Conservation (phyloP, 2,329 filamentous ascomycete species). For the Alternaria panax region DNA sequence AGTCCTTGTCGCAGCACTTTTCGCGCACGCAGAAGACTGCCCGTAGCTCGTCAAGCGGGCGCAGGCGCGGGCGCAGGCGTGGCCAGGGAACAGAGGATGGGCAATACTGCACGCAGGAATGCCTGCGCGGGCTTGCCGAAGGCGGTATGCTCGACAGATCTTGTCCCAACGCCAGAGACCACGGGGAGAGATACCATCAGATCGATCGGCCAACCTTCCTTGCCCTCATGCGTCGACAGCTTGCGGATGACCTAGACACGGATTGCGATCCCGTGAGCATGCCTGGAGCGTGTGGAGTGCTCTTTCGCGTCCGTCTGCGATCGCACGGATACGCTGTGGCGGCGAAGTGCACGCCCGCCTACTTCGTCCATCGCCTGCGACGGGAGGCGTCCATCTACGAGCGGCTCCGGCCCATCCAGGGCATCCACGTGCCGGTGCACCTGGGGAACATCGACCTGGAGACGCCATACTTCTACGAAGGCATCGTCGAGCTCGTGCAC, state of each 20-base stretch:
- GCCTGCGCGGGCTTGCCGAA: not conserved
- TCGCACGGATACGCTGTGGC: slow-evolving; percentile 55
- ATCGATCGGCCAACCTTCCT: slow-evolving; percentile 39
- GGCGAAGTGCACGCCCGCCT: slow-evolving; percentile 49
- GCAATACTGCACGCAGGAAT: not conserved
- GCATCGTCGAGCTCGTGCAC: slow-evolving; percentile 27
- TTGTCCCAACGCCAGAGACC: slow-evolving; percentile 51
- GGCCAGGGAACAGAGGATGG: not conserved
- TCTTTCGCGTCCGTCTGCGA: slow-evolving; percentile 54
- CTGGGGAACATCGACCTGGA: slow-evolving; percentile 32
- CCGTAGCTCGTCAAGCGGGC: no score
- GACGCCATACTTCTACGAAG: slow-evolving; percentile 28
- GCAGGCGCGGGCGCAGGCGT: not conserved
- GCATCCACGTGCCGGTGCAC: slow-evolving; percentile 31
- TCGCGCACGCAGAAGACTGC: not conserved
- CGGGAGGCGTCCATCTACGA: slow-evolving; percentile 30
- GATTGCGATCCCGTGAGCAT: slow-evolving; percentile 36
- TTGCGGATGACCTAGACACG: slow-evolving; percentile 17
- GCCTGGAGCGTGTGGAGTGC: slow-evolving; percentile 47
- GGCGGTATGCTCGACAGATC: not conserved
- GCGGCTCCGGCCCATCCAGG: slow-evolving; percentile 26
- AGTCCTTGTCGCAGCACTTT: not conserved
- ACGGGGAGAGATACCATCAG: slow-evolving; percentile 41
- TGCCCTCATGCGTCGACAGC: slow-evolving; percentile 39
- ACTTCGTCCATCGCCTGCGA: slow-evolving; percentile 22